These are phyloP conservation scores for Kuraishia cidri DNA, from an alignment of 805 yeast genomes.

Conservation along the genomic window DNA sequence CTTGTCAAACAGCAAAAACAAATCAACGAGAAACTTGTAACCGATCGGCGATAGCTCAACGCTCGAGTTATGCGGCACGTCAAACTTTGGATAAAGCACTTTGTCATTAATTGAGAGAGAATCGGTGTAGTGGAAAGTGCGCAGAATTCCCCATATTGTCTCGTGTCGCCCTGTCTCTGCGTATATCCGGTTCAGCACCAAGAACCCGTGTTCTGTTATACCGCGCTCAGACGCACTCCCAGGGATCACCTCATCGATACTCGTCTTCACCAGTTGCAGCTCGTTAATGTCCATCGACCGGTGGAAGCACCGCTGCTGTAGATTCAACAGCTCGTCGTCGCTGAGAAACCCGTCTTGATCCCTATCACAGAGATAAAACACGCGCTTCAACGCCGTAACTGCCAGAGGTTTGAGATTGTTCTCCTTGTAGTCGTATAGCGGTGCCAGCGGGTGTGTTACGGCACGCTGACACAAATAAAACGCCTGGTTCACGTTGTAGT, in stretches of 20 bases:
- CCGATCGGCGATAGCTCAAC: conserved; percentile 93
- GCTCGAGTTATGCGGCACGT: conserved; percentile 64
- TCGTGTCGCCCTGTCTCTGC: conserved; percentile 94
- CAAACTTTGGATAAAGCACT: conserved; percentile 71
- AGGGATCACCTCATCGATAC: not conserved
- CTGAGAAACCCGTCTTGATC: conserved; percentile 84
- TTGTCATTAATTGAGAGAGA: conserved; percentile 78
- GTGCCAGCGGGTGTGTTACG: conserved; percentile 87
- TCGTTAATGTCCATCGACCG: conserved; percentile 39
- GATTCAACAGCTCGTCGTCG: conserved; percentile 56
- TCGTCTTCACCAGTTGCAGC: conserved; percentile 28
- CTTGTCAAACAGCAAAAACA: conserved; percentile 79
- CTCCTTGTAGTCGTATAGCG: conserved; percentile 86
- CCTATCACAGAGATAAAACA: conserved; percentile 77
- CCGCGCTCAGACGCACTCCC: conserved; percentile 25
- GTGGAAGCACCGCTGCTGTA: conserved; percentile 73
- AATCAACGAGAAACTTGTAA: conserved; percentile 82
- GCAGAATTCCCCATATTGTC: conserved; percentile 89
- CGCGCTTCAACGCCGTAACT: conserved; percentile 63
- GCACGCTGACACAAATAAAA: conserved; percentile 92
- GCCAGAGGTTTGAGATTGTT: conserved; percentile 76
- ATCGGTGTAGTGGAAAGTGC: conserved; percentile 88
- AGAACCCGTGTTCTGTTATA: conserved; percentile 65
- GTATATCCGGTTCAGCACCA: conserved; percentile 68
- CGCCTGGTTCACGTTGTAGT: conserved; percentile 81